Percentiles rank a stretch among this genome's conserved stretches.
phyloP scores from a whole-genome alignment of 257 asterid species.

The Ocimum tenuiflorum region DNA sequence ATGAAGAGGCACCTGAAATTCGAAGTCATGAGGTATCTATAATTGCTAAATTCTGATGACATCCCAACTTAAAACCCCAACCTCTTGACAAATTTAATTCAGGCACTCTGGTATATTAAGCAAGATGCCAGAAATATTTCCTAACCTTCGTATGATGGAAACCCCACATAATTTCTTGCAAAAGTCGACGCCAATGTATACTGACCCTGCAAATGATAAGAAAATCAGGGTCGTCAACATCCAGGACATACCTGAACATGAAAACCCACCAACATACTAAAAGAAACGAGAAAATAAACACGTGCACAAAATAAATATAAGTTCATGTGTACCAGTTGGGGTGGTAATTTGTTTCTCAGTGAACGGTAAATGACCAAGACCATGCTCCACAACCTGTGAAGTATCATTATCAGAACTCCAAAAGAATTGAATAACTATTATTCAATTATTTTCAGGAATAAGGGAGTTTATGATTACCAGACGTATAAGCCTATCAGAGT shows the following conservation, averaged over 20 bases:
- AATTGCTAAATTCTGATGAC: not conserved
- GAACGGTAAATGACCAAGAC: slow-evolving; percentile 96
- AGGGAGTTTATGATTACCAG: slow-evolving; percentile 53
- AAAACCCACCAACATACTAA: not conserved
- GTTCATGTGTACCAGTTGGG: slow-evolving; percentile 71
- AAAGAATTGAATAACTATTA: not conserved
- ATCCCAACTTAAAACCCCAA: no score
- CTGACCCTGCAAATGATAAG: slow-evolving; percentile 54
- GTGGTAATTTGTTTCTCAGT: slow-evolving; percentile 93
- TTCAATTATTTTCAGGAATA: slow-evolving; percentile 1
- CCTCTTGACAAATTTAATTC: not conserved
- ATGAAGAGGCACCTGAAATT: not conserved
- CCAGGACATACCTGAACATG: slow-evolving; percentile 8
- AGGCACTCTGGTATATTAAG: not conserved
- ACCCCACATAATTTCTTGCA: slow-evolving; percentile 99
- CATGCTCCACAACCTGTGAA: slow-evolving; percentile 99
- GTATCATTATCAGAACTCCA: not conserved
- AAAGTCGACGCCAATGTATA: slow-evolving; percentile 91
- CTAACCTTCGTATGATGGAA: slow-evolving; percentile 92
- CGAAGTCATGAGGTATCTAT: not conserved
- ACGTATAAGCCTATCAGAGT: slow-evolving; percentile 95
- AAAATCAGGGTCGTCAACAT: not conserved
- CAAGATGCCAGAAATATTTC: slow-evolving; percentile 11
- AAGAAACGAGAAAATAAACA: not conserved
- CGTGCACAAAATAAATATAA: not conserved